phyloP scores from a whole-genome alignment of 331 rosid genomes.

The Spiraea crenata region DNA sequence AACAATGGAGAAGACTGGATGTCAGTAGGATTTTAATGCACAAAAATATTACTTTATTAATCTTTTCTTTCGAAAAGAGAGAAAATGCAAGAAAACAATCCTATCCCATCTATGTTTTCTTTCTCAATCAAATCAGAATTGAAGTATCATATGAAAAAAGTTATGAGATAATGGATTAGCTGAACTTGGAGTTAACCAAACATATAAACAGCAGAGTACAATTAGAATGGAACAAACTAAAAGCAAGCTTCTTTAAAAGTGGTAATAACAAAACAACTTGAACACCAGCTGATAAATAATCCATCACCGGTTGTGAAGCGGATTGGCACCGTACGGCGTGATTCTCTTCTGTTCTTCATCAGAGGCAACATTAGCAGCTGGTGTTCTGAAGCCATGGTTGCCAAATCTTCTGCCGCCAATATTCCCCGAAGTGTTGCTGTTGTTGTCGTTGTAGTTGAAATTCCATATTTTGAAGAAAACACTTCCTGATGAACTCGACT shows the following conservation, averaged over 20 bases:
- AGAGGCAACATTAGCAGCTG: background rate
- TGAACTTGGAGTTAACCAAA: background rate
- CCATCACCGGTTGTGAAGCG: conserved; percentile 36
- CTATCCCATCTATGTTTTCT: background rate
- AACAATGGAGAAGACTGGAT: background rate
- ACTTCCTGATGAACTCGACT: conserved; percentile 3
- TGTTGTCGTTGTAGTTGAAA: background rate
- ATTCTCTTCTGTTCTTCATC: conserved; percentile 35
- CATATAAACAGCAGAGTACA: background rate
- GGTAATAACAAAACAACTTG: too few species aligned
- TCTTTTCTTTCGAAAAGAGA: too few species aligned
- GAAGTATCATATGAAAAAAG: background rate
- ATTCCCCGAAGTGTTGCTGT: background rate
- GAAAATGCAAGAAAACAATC: too few species aligned
- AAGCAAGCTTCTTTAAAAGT: too few species aligned
- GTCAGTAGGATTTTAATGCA: background rate
- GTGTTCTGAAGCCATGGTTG: conserved; percentile 25
- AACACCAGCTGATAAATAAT: background rate
- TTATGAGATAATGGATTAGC: too few species aligned
- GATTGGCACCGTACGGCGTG: conserved; percentile 40
- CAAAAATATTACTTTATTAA: too few species aligned
- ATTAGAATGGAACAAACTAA: background rate
- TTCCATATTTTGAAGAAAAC: conserved; percentile 24
- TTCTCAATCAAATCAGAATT: background rate
- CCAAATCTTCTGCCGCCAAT: conserved; percentile 15